Evolutionary conservation across 164 flowering plant species (phyloP).

Genomic region (Vitis amurensis): DNA sequence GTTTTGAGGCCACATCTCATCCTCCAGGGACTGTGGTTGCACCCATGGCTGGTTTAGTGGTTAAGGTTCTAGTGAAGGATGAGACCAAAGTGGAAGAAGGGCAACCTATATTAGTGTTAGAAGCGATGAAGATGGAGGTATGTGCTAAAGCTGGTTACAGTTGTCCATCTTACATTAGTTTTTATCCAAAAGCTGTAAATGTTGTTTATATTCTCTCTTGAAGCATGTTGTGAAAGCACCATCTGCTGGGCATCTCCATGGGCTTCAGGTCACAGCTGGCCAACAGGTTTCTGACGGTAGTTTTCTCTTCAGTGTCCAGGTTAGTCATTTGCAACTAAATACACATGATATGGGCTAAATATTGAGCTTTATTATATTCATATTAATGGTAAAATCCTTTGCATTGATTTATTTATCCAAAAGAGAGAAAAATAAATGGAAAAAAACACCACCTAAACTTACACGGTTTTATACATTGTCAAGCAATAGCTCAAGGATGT

Average conservation of each 20-base stretch:
- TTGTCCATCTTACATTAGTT: conserved; percentile 3
- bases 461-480: too few relatives aligned
- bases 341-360: not conserved
- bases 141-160: conserved; percentile 15
- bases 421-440: not conserved
- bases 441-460: too few relatives aligned
- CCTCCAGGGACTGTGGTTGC: conserved; percentile 82
- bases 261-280: conserved; percentile 66
- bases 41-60: conserved; percentile 97
- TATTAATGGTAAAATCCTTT: not conserved
- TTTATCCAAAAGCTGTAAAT: not conserved
- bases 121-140: conserved; percentile 99
- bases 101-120: conserved; percentile 79
- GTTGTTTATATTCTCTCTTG: conserved; percentile 8
- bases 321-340: conserved; percentile 21
- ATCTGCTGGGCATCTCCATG: conserved; percentile 56
- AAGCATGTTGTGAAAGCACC: conserved; percentile 95
- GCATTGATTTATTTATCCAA: not conserved
- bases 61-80: conserved; percentile 74
- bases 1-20: conserved; percentile 41
- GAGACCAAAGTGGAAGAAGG: conserved; percentile 67
- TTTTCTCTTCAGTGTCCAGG: conserved; percentile 74
- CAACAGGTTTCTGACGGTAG: conserved; percentile 81
- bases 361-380: not conserved
- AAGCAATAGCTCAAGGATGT: too few relatives aligned